Evolutionary conservation across 352 stramenopile species (phyloP), one percentile per base, ranked within the genome.

Genomic region (Phytophthora melonis): DNA sequence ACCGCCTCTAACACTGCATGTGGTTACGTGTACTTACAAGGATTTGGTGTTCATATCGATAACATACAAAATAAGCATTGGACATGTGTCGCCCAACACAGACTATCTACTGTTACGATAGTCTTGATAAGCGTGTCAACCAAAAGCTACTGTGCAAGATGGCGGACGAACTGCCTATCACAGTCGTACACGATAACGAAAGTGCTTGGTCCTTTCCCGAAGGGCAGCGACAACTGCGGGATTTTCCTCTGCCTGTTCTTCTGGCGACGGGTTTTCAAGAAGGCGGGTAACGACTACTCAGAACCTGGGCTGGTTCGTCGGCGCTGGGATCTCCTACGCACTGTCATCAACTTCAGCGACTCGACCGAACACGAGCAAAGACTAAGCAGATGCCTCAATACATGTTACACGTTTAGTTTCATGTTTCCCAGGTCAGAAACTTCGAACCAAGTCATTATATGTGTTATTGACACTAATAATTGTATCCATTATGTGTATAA

Each of bases 101-200:
- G 21, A 39, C n/a, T 32, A 65, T 65, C 43, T 65, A 57, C 43
- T 65, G 43, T 43, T 65, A 65, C 58, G 58, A 65, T 27, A 57
- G 58, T 25, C 11, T 65, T 5, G 18, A 57, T 25, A 65, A 65
- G 25, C 41, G 58, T 13, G 27, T 30, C 2, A 47, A 56, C 25
- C 23, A 56, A 25, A 65, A 57, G 14, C 30, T 57, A 18, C 43
- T 65, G 2, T 23, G 32, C 8, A 32, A 58, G 25, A 21, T 66
- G 49, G 41, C 41, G 6, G 41, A 49, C 3, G 41, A 49, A n/a
- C 5, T 49, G 41, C 14, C 41, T 49, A 49, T 0, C 13, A 8
- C 11, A 2, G 41, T 5, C 41, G 41, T 49, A 49, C 41, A 3
- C 13, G 41, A n/a, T 49, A 49, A 19, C 41, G 5, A 18, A 19